A percentile compares a stretch with the other conserved stretches of the same genome.
These are phyloP conservation scores for Neurospora sp. DNA, from an alignment of 495 filamentous ascomycete species.

Conservation along the genomic window DNA sequence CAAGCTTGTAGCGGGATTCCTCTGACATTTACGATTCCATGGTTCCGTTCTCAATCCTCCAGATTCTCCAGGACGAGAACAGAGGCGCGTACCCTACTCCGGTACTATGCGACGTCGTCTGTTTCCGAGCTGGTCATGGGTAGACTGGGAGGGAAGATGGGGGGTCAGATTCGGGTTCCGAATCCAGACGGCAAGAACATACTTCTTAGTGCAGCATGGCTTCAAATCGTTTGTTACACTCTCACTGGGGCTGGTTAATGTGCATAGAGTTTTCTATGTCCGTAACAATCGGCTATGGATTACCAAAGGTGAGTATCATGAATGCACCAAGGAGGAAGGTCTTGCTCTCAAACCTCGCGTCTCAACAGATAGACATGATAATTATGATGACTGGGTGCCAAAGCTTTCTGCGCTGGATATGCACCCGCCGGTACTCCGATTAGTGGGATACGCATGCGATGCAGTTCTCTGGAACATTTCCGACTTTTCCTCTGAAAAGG, in stretches of 20 bases:
- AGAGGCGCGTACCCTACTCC: background rate
- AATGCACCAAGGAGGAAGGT: background rate
- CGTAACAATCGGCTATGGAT: background rate
- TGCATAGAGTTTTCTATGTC: background rate
- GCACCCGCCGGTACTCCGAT: background rate
- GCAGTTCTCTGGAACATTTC: background rate
- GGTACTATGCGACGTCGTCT: background rate
- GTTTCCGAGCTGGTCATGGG: conserved; percentile 1
- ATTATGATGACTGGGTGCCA: background rate
- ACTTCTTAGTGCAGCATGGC: background rate
- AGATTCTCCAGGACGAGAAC: background rate
- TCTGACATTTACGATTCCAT: background rate
- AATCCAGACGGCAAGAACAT: background rate
- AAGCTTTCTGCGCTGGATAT: background rate
- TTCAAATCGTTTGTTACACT: background rate
- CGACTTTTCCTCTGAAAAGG: background rate
- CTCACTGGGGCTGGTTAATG: background rate
- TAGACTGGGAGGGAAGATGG: background rate
- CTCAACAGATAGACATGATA: too few species aligned
- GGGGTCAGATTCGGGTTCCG: background rate
- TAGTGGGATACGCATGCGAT: background rate
- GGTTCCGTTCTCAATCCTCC: too few species aligned
- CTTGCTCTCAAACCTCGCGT: too few species aligned
- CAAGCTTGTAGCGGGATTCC: background rate
- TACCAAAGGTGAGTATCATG: background rate